These are phyloP conservation scores for Cladophialophora psammophila DNA, from an alignment of 2,329 filamentous ascomycete genomes.

Conservation along the genomic window DNA sequence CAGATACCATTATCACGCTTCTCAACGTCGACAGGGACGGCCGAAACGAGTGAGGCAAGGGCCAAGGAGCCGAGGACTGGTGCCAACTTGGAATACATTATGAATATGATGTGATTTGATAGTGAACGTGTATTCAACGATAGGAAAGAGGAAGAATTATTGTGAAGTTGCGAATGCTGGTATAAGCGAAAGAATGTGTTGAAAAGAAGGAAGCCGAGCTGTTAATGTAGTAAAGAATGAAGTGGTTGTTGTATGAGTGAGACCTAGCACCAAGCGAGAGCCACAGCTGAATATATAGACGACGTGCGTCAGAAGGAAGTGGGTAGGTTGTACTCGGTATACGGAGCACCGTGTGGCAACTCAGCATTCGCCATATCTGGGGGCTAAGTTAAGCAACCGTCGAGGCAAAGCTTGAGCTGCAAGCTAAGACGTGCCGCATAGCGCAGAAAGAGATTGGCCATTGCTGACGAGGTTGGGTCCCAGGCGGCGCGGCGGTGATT, in stretches of 20 bases:
- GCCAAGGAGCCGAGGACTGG: conserved; percentile 32
- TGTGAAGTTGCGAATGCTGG: background rate
- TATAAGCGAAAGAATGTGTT: conserved; percentile 17
- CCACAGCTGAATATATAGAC: conserved; percentile 26
- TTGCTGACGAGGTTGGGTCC: background rate
- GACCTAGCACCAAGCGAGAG: conserved; percentile 23
- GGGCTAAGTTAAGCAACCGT: conserved; percentile 16
- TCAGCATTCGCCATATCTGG: conserved; percentile 8
- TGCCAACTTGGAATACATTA: conserved; percentile 30
- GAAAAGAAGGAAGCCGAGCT: conserved; percentile 9
- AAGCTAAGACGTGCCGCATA: conserved; percentile 5
- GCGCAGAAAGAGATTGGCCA: conserved; percentile 11
- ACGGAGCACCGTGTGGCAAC: background rate
- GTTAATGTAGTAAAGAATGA: conserved; percentile 23
- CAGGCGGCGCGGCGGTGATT: conserved; percentile 16
- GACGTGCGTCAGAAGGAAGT: background rate
- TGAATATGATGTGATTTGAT: conserved; percentile 23
- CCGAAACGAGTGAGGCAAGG: conserved; percentile 32
- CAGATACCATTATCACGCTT: conserved; percentile 25
- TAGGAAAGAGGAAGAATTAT: conserved; percentile 16
- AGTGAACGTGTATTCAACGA: conserved; percentile 31
- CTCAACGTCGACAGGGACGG: conserved; percentile 30
- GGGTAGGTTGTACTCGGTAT: background rate
- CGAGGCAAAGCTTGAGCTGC: conserved; percentile 12
- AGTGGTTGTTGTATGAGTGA: conserved; percentile 20